Evolutionary conservation across 1,284 basidiomycete species (phyloP), one percentile per base, ranked within the genome.

Genomic region (Ceratobasidium sp.): DNA sequence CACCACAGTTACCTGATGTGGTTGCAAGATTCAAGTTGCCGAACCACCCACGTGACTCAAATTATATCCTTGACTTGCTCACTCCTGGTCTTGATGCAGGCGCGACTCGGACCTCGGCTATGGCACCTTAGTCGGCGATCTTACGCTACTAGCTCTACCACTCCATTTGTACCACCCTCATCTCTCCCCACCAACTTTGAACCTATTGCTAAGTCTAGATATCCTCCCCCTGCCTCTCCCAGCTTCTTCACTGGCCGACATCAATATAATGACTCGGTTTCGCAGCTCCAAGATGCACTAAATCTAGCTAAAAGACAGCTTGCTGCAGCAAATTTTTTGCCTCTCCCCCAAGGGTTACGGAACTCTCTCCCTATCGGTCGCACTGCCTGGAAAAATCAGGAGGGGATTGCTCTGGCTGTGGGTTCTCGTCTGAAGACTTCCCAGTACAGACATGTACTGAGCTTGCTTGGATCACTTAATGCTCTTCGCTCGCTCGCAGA

Each of bases 161-260:
- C 71, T 13, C 57, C 25, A 40, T 74, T 74, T 64, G 71, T 74
- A 29, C 71, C 71, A 19, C 61, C 71, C 8, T 19, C 59, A 19
- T 74, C 71, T 54, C 57, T 74, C 11, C 70, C 70, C 13, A 44
- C 71, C 5, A 22, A 13, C 7, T 32, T 64, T n/a, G 71, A 64
- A 11, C 6, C 52, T 5, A 25, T n/a, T 34, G 25, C 43, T 37
- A 74, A 29, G 19, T 51, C 46, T n/a, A 64, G 46, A 74, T 74
- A 64, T 34, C 61, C 71, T 25, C 59, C 71, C 22, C 87, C 86
- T 0, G 76, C 80, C 1, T 92, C 94, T 0, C 88, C 93, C 19
- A 90, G 90, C 67, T 97, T 96, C 86, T 98, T 94, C 85, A 95
- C 95, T n/a, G 92, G 91, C n/a, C 90, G 92, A 61, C 87, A 93